Evolutionary conservation across 1,284 basidiomycete genomes (phyloP).

Genomic region (Exsudoporus floridanus): DNA sequence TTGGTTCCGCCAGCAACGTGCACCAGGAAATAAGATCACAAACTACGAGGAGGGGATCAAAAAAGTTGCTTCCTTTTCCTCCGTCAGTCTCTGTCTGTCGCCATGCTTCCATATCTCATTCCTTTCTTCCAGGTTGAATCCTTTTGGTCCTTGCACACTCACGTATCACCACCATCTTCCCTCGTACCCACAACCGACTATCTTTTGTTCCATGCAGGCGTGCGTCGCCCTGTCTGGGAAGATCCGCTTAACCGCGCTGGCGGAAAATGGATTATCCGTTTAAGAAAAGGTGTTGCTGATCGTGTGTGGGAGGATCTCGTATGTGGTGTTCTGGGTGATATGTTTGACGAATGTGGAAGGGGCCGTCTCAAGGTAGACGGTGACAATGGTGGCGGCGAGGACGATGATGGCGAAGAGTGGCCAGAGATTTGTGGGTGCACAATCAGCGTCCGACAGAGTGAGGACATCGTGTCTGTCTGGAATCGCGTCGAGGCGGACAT

Average conservation of each 20-base stretch:
- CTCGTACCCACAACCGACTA: conserved; percentile 81
- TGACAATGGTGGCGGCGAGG: conserved; percentile 38
- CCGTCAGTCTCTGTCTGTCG: conserved; percentile 46
- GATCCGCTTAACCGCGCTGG: conserved; percentile 83
- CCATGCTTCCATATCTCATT: background rate
- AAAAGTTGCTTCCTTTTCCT: conserved; percentile 75
- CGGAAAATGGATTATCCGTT: conserved; percentile 90
- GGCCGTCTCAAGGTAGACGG: conserved; percentile 26
- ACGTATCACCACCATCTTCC: conserved; percentile 70
- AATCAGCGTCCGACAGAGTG: conserved; percentile 78
- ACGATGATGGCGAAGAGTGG: conserved; percentile 47
- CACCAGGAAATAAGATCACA: conserved; percentile 75
- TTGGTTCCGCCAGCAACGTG: conserved; percentile 81
- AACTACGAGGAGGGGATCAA: conserved; percentile 88
- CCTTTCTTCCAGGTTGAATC: conserved; percentile 61
- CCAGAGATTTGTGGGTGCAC: conserved; percentile 84
- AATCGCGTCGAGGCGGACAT: conserved; percentile 68
- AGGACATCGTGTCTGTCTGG: conserved; percentile 83
- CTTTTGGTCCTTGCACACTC: conserved; percentile 83
- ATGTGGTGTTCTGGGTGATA: conserved; percentile 74
- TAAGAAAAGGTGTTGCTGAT: conserved; percentile 80
- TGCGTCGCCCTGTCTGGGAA: conserved; percentile 87
- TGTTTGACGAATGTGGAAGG: conserved; percentile 63
- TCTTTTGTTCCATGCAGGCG: conserved; percentile 78
- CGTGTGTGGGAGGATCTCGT: conserved; percentile 82